Conservation (phyloP, 129 eudicot species). For the Pittosporum tobira region DNA sequence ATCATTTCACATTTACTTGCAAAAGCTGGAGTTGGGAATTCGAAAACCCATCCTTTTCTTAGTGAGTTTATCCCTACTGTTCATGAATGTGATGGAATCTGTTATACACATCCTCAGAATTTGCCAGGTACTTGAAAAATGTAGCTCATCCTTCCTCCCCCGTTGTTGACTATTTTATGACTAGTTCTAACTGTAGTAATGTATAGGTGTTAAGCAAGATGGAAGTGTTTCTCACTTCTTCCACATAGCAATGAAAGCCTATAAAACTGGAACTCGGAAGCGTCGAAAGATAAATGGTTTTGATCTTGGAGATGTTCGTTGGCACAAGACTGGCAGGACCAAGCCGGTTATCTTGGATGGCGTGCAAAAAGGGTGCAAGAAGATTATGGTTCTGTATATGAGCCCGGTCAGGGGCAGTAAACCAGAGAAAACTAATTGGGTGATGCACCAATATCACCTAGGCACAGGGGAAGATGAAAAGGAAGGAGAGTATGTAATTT, state of each 20-base stretch:
- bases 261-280: constrained; percentile 80
- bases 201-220: constrained; percentile 82
- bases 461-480: constrained; percentile 89
- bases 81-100: constrained; percentile 77
- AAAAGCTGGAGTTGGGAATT: constrained; percentile 48
- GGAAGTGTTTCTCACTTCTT: constrained; percentile 91
- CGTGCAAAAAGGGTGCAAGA: constrained; percentile 75
- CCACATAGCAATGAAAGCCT: constrained; percentile 89
- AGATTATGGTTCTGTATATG: constrained; percentile 92
- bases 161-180: neutral
- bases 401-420: constrained; percentile 66
- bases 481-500: constrained; percentile 85
- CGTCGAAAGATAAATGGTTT: constrained; percentile 86
- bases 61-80: constrained; percentile 86
- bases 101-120: constrained; percentile 92
- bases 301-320: constrained; percentile 74
- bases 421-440: constrained; percentile 95
- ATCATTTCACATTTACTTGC: constrained; percentile 83
- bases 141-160: neutral
- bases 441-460: constrained; percentile 95
- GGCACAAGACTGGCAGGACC: constrained; percentile 97
- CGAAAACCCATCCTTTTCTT: constrained; percentile 64
- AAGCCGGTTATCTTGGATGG: constrained; percentile 77
- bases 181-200: neutral
- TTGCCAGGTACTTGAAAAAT: constrained; percentile 55